Base-by-base conservation (phyloP, 768 basidiomycete genomes). In the Termitomyces heimii region DNA sequence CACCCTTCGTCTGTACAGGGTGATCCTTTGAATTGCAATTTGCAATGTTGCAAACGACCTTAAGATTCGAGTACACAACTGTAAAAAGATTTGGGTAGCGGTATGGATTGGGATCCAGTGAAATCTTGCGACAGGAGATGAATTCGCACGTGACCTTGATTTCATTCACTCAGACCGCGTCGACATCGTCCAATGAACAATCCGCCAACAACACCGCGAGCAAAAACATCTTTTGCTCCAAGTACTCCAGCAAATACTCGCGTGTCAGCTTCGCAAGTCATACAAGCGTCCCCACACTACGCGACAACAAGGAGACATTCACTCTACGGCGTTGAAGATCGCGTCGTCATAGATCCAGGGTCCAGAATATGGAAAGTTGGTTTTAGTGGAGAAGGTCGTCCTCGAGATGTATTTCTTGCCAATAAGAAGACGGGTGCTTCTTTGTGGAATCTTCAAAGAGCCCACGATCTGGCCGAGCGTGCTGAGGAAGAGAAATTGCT, bases 351-450 rank as follows among this genome's bases (percentile, higher is more conserved):
- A 61, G 97, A 99, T 70, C 88, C 94, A 24, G 97, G 97, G 20
- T 94, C 92, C 46, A 79, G 88, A 53, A 81, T 94, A 59, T 98
- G 96, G 95, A 97, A 95, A 74, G 92, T 95, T 12, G 97, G 97
- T 2, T 98, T 98, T 75, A 95, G 94, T 65, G 96, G 96, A 14
- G 97, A 99, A 75, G 86, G 94, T 4, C 80, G 85, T 58, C 94
- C 97, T 9, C 73, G 97, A 64, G 89, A 93, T 55, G 86, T 94
- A n/a, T 90, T 96, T 68, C 82, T 80, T 63, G 78, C 84, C 0
- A 78, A 77, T 14, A 67, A 73, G 14, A 65, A 72, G 31, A 71
- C 66, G 13, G 77, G 76, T 4, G 63, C 70, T 43, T 67, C 82
- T 0, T 65, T 91, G 28, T 92, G 90, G 88, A 77, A 72, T 22